Conservation (phyloP, 257 asterid genomes). For the Linderniella brevidens region DNA sequence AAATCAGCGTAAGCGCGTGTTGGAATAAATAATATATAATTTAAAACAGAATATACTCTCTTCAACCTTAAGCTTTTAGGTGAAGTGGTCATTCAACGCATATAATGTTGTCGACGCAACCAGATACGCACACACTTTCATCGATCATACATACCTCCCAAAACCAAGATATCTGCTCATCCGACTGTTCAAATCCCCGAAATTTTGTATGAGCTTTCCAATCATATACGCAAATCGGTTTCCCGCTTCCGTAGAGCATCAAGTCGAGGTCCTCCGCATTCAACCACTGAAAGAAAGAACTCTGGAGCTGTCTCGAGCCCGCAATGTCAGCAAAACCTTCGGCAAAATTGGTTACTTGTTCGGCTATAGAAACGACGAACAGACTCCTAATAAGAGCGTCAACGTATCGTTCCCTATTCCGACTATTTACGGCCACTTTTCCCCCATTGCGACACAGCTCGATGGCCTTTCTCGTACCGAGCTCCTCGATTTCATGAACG, state of each 20-base stretch:
- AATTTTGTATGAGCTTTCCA: conserved; percentile 88
- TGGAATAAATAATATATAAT: too few relatives aligned
- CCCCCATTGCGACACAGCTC: conserved; percentile 65
- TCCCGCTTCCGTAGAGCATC: conserved; percentile 79
- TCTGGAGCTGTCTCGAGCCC: conserved; percentile 20
- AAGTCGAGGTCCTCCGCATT: conserved; percentile 64
- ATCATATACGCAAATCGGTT: conserved; percentile 65
- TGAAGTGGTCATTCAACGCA: too few relatives aligned
- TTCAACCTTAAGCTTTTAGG: too few relatives aligned
- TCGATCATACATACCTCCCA: conserved; percentile 93
- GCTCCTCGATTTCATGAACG: conserved; percentile 61
- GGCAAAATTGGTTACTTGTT: conserved; percentile 52
- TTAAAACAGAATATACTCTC: too few relatives aligned
- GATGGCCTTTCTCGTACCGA: conserved; percentile 58
- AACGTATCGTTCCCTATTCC: conserved; percentile 59
- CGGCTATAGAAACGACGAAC: conserved; percentile 51
- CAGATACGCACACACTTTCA: too few relatives aligned
- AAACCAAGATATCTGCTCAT: conserved; percentile 82
- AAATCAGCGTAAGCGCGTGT: too few relatives aligned
- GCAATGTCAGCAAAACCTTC: conserved; percentile 63
- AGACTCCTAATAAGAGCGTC: conserved; percentile 57
- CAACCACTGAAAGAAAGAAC: conserved; percentile 53
- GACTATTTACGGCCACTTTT: conserved; percentile 49
- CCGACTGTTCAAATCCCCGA: conserved; percentile 55
- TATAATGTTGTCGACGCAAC: too few relatives aligned